phyloP scores from a whole-genome alignment of 805 yeast genomes.

The Ogataea corticis region DNA sequence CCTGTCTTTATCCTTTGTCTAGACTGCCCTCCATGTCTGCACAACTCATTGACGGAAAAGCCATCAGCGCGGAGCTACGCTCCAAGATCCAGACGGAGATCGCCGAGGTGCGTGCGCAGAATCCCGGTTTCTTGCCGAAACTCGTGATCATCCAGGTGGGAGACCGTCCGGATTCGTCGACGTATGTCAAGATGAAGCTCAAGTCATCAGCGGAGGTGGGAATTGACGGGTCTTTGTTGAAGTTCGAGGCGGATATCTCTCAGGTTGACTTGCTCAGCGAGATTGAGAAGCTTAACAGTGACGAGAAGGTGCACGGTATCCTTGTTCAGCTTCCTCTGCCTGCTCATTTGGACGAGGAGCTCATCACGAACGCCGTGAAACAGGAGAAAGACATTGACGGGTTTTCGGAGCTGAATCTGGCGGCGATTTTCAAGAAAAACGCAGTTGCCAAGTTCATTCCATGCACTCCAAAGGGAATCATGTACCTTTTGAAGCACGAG shows the following conservation, averaged over 20 bases:
- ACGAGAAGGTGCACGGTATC: conserved; percentile 79
- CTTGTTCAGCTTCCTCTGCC: conserved; percentile 93
- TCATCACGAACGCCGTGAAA: conserved; percentile 77
- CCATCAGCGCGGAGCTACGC: conserved; percentile 50
- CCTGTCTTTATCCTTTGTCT: background rate
- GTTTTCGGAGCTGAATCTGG: conserved; percentile 83
- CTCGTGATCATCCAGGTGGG: conserved; percentile 91
- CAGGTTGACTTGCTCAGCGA: conserved; percentile 61
- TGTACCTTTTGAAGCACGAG: conserved; percentile 72
- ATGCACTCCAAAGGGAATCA: conserved; percentile 94
- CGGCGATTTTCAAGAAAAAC: conserved; percentile 84
- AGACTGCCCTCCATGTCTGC: conserved; percentile 27
- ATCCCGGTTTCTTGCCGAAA: conserved; percentile 65
- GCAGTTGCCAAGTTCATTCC: conserved; percentile 85
- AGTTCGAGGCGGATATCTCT: conserved; percentile 60
- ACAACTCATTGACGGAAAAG: conserved; percentile 57
- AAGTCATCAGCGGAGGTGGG: conserved; percentile 87
- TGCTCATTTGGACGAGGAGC: conserved; percentile 70
- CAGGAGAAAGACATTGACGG: conserved; percentile 94
- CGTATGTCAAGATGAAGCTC: conserved; percentile 88
- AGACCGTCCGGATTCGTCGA: conserved; percentile 81
- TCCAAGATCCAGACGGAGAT: conserved; percentile 53
- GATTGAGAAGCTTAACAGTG: conserved; percentile 67
- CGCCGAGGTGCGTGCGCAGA: conserved; percentile 39
- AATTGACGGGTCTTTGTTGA: conserved; percentile 64